A percentile compares a stretch with the other conserved stretches of the same genome.
phyloP scores from a whole-genome alignment of 352 stramenopile species.

The Phytophthora kernoviae region DNA sequence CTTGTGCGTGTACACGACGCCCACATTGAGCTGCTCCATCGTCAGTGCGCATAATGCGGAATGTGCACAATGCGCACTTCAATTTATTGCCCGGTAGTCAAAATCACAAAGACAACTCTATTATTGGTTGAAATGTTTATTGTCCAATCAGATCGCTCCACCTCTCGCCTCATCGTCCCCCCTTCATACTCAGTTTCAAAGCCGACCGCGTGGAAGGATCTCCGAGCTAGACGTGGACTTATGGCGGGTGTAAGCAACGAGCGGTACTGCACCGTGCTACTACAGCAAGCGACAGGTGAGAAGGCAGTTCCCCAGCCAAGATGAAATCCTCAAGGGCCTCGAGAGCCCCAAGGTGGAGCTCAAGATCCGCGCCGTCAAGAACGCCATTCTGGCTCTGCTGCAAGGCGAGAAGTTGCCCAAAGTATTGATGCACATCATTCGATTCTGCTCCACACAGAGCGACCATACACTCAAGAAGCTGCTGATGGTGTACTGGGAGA shows the following conservation, averaged over 20 bases:
- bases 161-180: slow-evolving; percentile 9
- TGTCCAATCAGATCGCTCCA: slow-evolving; percentile 21
- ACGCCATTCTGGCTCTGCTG: slow-evolving; percentile 97
- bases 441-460: slow-evolving; percentile 99
- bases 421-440: slow-evolving; percentile 99
- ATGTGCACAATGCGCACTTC: slow-evolving; percentile 13
- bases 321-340: slow-evolving; percentile 98
- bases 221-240: neutral
- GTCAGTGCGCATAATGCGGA: slow-evolving; percentile 2
- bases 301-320: slow-evolving; percentile 85
- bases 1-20: slow-evolving; percentile 65
- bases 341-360: slow-evolving; percentile 95
- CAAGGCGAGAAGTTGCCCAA: slow-evolving; percentile 98
- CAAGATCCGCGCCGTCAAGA: slow-evolving; percentile 98
- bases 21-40: slow-evolving; percentile 42
- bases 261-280: slow-evolving; percentile 86
- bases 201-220: slow-evolving; percentile 32
- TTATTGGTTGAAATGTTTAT: slow-evolving; percentile 15
- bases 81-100: too few species aligned
- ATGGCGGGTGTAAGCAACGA: slow-evolving; percentile 83
- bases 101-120: too few species aligned
- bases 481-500: slow-evolving; percentile 99
- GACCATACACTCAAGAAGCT: slow-evolving; percentile 99
- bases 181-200: slow-evolving; percentile 13
- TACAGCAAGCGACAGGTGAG: slow-evolving; percentile 65